Percentiles rank a stretch among this genome's conserved stretches.
These are phyloP conservation scores for Nothomitra cinnamomea DNA, from an alignment of 2,329 filamentous ascomycete species.

Conservation along the genomic window DNA sequence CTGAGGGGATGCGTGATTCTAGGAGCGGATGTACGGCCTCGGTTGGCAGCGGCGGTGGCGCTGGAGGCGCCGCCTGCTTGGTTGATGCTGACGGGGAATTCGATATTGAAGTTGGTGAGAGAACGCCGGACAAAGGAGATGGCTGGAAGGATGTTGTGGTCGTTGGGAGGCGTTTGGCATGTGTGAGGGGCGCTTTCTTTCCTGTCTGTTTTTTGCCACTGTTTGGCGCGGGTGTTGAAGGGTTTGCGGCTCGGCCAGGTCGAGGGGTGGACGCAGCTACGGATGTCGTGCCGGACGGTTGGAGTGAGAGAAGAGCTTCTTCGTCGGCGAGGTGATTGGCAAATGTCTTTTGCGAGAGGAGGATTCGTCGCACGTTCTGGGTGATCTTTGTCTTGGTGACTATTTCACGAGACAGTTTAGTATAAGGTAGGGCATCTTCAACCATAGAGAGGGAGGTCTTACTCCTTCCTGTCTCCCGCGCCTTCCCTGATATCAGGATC, in stretches of 20 bases:
- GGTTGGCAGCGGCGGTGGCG: constrained; percentile 9
- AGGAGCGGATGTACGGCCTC: constrained; percentile 42
- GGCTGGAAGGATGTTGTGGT: neutral
- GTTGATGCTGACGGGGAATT: neutral
- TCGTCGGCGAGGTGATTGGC: constrained; percentile 70
- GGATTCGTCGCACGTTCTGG: constrained; percentile 55
- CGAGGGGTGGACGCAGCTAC: neutral
- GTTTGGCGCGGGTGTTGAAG: neutral
- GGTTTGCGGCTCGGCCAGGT: neutral
- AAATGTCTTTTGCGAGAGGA: constrained; percentile 69
- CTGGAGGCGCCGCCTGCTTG: constrained; percentile 9
- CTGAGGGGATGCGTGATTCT: constrained; percentile 36
- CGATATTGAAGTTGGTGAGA: too few relatives aligned
- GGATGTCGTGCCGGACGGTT: neutral
- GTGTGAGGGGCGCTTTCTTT: constrained; percentile 10
- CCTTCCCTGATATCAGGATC: constrained; percentile 49
- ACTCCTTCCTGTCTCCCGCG: constrained; percentile 24
- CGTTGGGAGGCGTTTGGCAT: neutral
- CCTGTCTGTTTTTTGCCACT: neutral
- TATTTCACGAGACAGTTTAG: neutral
- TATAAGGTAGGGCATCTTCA: neutral
- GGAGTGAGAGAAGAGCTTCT: constrained; percentile 30
- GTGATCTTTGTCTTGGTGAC: constrained; percentile 36
- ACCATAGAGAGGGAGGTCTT: neutral
- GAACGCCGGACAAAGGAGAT: neutral